A percentile compares a stretch with the other conserved stretches of the same genome.
Conservation (phyloP, 2,329 filamentous ascomycete species). For the Blastomyces emzantsi region DNA sequence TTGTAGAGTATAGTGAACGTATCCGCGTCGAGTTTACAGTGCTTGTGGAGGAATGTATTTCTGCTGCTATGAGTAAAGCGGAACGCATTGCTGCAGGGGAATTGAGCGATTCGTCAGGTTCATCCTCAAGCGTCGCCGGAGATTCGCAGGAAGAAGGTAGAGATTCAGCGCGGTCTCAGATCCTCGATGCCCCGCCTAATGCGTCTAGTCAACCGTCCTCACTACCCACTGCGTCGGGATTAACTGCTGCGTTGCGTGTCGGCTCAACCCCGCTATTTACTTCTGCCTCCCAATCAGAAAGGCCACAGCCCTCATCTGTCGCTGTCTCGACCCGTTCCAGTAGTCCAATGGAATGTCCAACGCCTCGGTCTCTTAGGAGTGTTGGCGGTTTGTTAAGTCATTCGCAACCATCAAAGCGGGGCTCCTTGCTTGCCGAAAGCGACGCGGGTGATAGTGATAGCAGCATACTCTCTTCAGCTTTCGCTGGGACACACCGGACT, state of each 20-base stretch:
- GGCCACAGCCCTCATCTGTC: slow-evolving; percentile 49
- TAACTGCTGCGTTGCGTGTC: slow-evolving; percentile 35
- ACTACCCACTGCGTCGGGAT: background rate
- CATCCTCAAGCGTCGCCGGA: slow-evolving; percentile 20
- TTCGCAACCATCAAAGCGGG: slow-evolving; percentile 56
- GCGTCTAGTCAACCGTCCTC: background rate
- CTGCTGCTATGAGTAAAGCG: slow-evolving; percentile 82
- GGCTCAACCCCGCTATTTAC: slow-evolving; percentile 42
- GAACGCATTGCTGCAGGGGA: slow-evolving; percentile 78
- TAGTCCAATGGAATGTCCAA: slow-evolving; percentile 84
- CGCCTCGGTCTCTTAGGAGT: slow-evolving; percentile 71
- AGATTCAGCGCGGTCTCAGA: slow-evolving; percentile 33
- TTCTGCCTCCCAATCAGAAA: slow-evolving; percentile 33
- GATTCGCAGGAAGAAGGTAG: slow-evolving; percentile 43
- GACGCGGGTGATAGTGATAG: slow-evolving; percentile 85
- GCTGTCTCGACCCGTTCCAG: slow-evolving; percentile 73
- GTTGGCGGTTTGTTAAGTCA: slow-evolving; percentile 50
- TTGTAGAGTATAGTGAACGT: slow-evolving; percentile 91
- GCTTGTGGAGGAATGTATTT: slow-evolving; percentile 90
- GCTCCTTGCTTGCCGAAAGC: slow-evolving; percentile 71
- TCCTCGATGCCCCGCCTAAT: background rate
- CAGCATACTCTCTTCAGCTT: slow-evolving; percentile 71
- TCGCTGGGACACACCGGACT: slow-evolving; percentile 62
- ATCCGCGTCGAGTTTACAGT: slow-evolving; percentile 91
- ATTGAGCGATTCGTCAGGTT: slow-evolving; percentile 64